Base-by-base conservation (phyloP, 2,329 filamentous ascomycete species). In the Pseudocercospora fijiensis region DNA sequence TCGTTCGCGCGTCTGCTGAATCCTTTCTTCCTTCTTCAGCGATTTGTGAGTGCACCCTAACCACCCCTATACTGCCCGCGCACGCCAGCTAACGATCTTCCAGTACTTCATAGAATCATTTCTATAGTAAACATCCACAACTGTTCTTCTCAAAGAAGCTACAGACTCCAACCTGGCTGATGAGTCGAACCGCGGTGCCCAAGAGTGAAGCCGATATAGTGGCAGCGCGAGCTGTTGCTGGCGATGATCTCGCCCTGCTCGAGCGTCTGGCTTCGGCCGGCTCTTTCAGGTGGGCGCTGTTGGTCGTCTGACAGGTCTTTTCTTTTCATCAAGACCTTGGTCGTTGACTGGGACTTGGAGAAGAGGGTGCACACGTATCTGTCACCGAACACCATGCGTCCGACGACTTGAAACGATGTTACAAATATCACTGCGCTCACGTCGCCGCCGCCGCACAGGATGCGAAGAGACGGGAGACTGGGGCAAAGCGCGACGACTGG, bases 71-170 rank as follows among this genome's bases (percentile, higher is more conserved):
- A 33, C 47, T 58, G 33, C 8, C 37, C 57, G 47, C 57, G 18
- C 24, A 41, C 20, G 43, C 45, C 43, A 22, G 13, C 37, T 53
- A 30, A 53, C 20, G 22, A 53, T 28, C 9, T 13, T 11, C 28
- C 18, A 37, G 43, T 41, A 51, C 57, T 37, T 51, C 57, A 60
- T 58, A 28, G 56, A 45, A 58, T 58, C 43, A 37, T 60, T 60
- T 96, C 90, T 96, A 93, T 92, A 96, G 92, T 93, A 88, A 85
- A 91, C 88, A 88, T 92, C 90, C 85, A 84, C 85, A 88, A 91
- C 90, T 95, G 89, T 91, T 88, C 90, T 94, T 86, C 87, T 87
- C 85, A 92, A 86, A 90, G 84, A 85, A 96, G 92, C 90, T 86
- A 92, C 65, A 72, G 72, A 74, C 72, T 74, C 71, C 73, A 73